These are phyloP conservation scores for Lachnellula arida DNA, from an alignment of 2,329 filamentous ascomycete genomes.

Conservation along the genomic window DNA sequence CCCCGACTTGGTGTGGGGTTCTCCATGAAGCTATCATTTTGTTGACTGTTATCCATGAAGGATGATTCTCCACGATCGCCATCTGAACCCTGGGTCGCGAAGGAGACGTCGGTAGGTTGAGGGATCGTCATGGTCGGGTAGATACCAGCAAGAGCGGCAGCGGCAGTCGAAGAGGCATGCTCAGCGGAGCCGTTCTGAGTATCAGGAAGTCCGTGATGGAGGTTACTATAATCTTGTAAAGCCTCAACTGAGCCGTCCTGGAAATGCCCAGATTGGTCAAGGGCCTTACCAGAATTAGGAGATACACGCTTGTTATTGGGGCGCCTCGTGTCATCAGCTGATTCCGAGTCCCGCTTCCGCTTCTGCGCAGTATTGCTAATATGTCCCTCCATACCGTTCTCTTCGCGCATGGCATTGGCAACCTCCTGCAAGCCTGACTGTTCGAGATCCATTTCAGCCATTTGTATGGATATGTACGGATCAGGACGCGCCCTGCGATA, in stretches of 20 bases:
- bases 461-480: constrained; percentile 19
- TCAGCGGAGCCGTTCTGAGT: constrained; percentile 50
- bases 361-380: constrained; percentile 26
- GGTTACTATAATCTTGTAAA: constrained; percentile 35
- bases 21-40: constrained; percentile 34
- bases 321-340: constrained; percentile 33
- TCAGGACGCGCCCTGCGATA: constrained; percentile 23
- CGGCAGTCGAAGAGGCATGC: constrained; percentile 53
- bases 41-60: constrained; percentile 37
- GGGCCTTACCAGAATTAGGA: constrained; percentile 27
- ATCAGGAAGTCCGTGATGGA: constrained; percentile 41
- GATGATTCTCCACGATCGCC: constrained; percentile 34
- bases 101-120: constrained; percentile 50
- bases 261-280: constrained; percentile 21
- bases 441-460: constrained; percentile 33
- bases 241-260: constrained; percentile 28
- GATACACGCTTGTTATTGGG: constrained; percentile 32
- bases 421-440: constrained; percentile 34
- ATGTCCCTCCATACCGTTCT: constrained; percentile 19
- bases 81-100: constrained; percentile 41
- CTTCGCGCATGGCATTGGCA: constrained; percentile 33
- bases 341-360: constrained; percentile 33
- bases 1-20: constrained; percentile 34
- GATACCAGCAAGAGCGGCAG: constrained; percentile 40
- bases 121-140: constrained; percentile 52